phyloP scores from a whole-genome alignment of 257 asterid genomes.

The Plantago ovata region DNA sequence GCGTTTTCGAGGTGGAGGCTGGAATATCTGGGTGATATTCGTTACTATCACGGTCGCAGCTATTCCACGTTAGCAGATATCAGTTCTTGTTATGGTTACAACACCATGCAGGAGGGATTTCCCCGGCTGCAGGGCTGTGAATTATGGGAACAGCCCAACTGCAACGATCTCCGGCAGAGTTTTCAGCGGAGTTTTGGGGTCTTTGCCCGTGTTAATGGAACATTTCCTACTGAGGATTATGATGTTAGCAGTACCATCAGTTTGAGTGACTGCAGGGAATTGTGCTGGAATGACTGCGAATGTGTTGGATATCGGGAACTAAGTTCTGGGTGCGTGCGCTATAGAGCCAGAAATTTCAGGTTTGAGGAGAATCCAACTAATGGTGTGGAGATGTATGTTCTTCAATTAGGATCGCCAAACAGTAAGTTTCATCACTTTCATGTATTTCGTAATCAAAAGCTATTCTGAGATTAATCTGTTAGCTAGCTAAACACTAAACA shows the following conservation, averaged over 20 bases:
- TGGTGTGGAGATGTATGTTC: background rate
- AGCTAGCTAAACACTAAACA: no score
- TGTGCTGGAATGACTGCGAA: constrained; percentile 37
- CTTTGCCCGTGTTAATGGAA: constrained; percentile 4
- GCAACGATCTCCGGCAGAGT: constrained; percentile 18
- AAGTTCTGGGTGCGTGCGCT: constrained; percentile 23
- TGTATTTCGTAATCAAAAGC: background rate
- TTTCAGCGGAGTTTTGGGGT: constrained; percentile 17
- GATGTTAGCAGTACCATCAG: constrained; percentile 25
- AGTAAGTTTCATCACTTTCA: constrained; percentile 19
- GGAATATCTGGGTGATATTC: constrained; percentile 17
- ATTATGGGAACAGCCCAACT: constrained; percentile 27
- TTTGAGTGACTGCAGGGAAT: constrained; percentile 35
- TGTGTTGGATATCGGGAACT: constrained; percentile 21
- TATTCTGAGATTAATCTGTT: background rate
- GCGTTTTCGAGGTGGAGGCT: constrained; percentile 28
- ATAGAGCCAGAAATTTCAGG: constrained; percentile 32
- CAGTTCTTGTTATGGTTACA: constrained; percentile 28
- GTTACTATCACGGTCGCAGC: background rate
- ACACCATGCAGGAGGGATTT: no score
- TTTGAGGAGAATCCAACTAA: constrained; percentile 18
- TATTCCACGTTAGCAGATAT: background rate
- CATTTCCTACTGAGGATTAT: background rate
- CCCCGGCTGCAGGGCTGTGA: constrained; percentile 34
- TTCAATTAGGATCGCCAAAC: constrained; percentile 12